Evolutionary conservation across 2,329 filamentous ascomycete species (phyloP), one percentile per base, ranked within the genome.

Genomic region (Clarireedia homoeocarpa): DNA sequence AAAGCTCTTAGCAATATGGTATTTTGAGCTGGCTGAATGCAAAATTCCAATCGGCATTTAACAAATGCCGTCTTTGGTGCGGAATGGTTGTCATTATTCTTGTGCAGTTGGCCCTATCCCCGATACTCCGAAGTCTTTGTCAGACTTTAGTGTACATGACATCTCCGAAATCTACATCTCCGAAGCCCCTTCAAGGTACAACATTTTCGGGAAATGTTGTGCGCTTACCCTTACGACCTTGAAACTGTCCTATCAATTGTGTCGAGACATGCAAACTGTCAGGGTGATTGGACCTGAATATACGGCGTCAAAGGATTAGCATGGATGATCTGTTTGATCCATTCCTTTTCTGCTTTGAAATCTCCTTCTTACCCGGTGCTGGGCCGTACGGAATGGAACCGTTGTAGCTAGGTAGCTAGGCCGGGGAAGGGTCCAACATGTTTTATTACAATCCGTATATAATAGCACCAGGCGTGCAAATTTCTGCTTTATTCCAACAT

Each of bases 111-210:
- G 23, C 6, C 23, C 27, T 46, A 46, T 24, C 44, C 5, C 44
- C 44, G 44, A 46, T 46, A 55, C 46, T 9, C 52, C 52, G 52
- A 55, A 42, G 23, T 10, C 6, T 34, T 44, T 26, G 46, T 55
- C 52, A 55, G 45, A 44, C 24, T 49, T 55, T 55, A 54, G 52
- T 36, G 20, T 27, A 24, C 44, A 24, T 34, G 24, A 55, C 5
- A 44, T 46, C 44, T 46, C 44, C 44, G 44, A 46, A 47, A 27
- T 47, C 15, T 24, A 54, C 52, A 54, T 49, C 36, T 49, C 45
- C 52, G 52, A 54, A 54, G 24, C 52, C 45, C 52, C 45, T 23
- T 54, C 6, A 48, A 48, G 36, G 30, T 24, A 53, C 30, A 48
- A 48, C 27, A 48, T 34, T 27, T 30, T 26, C 30, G 26, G 45